A percentile compares a stretch with the other conserved stretches of the same genome.
Evolutionary conservation across 2,329 filamentous ascomycete species (phyloP).

Genomic region (Passalora sequoiae): DNA sequence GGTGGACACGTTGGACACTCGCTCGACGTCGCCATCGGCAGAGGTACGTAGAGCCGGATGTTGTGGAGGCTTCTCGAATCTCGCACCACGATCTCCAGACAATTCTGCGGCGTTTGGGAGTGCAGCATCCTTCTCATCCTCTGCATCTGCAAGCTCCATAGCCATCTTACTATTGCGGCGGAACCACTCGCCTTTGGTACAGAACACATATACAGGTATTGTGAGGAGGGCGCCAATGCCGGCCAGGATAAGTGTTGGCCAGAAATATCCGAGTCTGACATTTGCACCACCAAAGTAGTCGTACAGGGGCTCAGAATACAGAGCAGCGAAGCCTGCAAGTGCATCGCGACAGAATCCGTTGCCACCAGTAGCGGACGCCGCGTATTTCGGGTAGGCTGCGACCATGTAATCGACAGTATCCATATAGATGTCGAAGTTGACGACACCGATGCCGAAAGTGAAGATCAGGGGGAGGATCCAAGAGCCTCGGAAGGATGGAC

Average conservation of each 20-base stretch:
- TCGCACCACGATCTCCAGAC: too few species aligned
- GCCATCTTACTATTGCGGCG: conserved; percentile 49
- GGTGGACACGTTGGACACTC: too few species aligned
- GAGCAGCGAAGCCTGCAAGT: conserved; percentile 64
- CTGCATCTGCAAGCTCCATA: conserved; percentile 35
- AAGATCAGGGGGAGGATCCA: conserved; percentile 67
- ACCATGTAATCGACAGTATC: conserved; percentile 57
- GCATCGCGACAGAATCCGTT: conserved; percentile 72
- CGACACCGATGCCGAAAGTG: conserved; percentile 62
- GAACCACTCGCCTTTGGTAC: conserved; percentile 40
- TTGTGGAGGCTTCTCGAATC: too few species aligned
- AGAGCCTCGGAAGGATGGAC: conserved; percentile 50
- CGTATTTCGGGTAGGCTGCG: conserved; percentile 66
- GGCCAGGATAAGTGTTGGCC: conserved; percentile 51
- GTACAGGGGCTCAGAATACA: conserved; percentile 57
- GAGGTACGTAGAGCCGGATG: too few species aligned
- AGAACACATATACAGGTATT: conserved; percentile 53
- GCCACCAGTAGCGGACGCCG: conserved; percentile 68
- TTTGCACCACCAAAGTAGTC: conserved; percentile 23
- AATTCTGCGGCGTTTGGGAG: too few species aligned
- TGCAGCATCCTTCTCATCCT: conserved; percentile 21
- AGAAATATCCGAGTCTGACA: conserved; percentile 35
- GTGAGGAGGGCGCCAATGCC: conserved; percentile 48
- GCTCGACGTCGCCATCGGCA: too few species aligned
- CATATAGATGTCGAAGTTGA: conserved; percentile 48